Evolutionary conservation across 129 eudicot species (phyloP).

Genomic region (Pulicaria dysenterica): DNA sequence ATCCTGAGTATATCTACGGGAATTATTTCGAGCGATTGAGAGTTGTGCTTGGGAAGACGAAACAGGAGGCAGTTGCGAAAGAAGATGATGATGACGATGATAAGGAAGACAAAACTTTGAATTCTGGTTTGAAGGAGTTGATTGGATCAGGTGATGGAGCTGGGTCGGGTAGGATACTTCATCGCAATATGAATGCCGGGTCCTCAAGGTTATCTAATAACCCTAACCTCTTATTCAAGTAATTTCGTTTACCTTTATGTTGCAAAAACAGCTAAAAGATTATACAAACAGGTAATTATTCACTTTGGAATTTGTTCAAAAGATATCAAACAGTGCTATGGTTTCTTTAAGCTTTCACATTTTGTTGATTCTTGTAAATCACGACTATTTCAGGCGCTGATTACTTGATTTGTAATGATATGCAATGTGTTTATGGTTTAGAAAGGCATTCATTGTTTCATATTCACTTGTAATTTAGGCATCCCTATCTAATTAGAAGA

Average conservation of each 20-base stretch:
- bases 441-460: background rate
- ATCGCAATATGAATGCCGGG: conserved; percentile 64
- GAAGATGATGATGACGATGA: conserved; percentile 25
- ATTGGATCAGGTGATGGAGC: conserved; percentile 47
- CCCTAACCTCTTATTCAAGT: background rate
- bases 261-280: background rate
- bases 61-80: conserved; percentile 17
- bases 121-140: conserved; percentile 74
- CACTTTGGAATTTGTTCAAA: background rate
- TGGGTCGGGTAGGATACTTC: conserved; percentile 55
- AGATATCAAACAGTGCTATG: background rate
- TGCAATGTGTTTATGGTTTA: background rate
- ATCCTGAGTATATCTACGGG: conserved; percentile 90
- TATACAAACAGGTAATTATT: background rate
- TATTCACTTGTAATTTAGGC: background rate
- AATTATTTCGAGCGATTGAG: conserved; percentile 73
- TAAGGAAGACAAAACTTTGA: conserved; percentile 35
- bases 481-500: background rate
- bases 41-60: conserved; percentile 19
- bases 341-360: background rate
- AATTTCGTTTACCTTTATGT: background rate
- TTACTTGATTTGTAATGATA: background rate
- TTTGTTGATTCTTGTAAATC: background rate
- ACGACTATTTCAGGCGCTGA: background rate
- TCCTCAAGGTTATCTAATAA: conserved; percentile 47